Evolutionary conservation across 1,284 basidiomycete genomes (phyloP).

Genomic region (Boletellus deceptivus): DNA sequence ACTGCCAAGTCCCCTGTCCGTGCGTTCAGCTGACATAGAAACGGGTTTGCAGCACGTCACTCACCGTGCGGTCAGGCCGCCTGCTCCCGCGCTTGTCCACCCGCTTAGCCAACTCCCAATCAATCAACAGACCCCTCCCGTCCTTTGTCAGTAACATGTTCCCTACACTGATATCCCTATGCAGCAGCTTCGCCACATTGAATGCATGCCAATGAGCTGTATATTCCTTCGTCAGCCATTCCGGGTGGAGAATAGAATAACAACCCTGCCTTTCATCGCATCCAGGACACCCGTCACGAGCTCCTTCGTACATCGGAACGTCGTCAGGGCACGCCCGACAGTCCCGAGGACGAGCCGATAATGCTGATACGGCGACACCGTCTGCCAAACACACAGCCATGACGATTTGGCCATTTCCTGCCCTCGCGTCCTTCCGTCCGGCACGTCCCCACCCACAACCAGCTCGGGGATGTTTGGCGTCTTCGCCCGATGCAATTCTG

Average conservation of each 20-base stretch:
- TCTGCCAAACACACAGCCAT: not conserved
- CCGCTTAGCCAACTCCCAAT: not conserved
- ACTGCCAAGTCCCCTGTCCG: not conserved
- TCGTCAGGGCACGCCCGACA: not conserved
- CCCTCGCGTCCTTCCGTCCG: not conserved
- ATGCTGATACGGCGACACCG: not conserved
- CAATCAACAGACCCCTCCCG: not conserved
- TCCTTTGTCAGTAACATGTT: not conserved
- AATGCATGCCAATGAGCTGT: not conserved
- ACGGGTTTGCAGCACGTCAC: not conserved
- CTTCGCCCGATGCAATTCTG: not conserved
- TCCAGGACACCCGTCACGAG: not conserved
- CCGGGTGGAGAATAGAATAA: not conserved
- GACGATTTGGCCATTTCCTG: too few species aligned
- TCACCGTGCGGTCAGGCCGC: not conserved
- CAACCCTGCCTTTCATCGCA: not conserved
- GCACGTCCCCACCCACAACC: not conserved
- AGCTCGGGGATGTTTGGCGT: not conserved
- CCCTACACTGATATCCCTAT: not conserved
- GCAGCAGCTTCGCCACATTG: not conserved
- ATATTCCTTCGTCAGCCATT: too few species aligned
- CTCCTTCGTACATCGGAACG: not conserved
- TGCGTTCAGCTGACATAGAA: not conserved
- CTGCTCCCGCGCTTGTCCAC: not conserved
- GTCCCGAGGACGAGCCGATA: not conserved